Conservation (phyloP, 768 basidiomycete genomes). For the Artomyces pyxidatus region DNA sequence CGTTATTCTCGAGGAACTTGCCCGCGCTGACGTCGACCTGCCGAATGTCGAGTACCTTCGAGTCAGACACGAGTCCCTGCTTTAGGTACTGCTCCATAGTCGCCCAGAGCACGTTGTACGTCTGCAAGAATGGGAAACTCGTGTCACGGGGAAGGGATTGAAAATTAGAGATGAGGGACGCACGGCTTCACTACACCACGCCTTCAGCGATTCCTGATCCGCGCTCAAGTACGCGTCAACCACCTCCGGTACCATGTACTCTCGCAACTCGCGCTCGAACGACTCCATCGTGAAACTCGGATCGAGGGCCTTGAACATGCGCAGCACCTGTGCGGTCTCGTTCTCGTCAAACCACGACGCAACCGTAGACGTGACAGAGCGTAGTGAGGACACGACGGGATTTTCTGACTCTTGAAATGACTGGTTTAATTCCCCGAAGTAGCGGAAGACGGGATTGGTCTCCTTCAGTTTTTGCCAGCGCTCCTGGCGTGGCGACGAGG, state of each 20-base stretch:
- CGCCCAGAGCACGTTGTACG: conserved; percentile 97
- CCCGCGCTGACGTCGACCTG: conserved; percentile 90
- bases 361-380: conserved; percentile 76
- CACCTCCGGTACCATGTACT: conserved; percentile 96
- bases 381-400: conserved; percentile 72
- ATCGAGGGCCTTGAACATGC: conserved; percentile 82
- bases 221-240: conserved; percentile 93
- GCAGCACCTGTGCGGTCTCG: conserved; percentile 92
- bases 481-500: conserved; percentile 71
- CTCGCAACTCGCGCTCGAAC: conserved; percentile 85
- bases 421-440: conserved; percentile 49
- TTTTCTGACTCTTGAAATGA: conserved; percentile 91
- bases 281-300: conserved; percentile 78
- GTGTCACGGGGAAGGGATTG: background rate
- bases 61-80: conserved; percentile 87
- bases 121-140: conserved; percentile 35
- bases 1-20: conserved; percentile 82
- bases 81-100: conserved; percentile 91
- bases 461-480: conserved; percentile 75
- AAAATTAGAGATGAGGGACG: conserved; percentile 24
- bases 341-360: conserved; percentile 95
- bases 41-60: conserved; percentile 92
- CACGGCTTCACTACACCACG: conserved; percentile 96
- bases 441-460: conserved; percentile 68
- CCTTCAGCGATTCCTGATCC: conserved; percentile 74